Evolutionary conservation across 768 basidiomycete genomes (phyloP).

Genomic region (Trametes elegans): DNA sequence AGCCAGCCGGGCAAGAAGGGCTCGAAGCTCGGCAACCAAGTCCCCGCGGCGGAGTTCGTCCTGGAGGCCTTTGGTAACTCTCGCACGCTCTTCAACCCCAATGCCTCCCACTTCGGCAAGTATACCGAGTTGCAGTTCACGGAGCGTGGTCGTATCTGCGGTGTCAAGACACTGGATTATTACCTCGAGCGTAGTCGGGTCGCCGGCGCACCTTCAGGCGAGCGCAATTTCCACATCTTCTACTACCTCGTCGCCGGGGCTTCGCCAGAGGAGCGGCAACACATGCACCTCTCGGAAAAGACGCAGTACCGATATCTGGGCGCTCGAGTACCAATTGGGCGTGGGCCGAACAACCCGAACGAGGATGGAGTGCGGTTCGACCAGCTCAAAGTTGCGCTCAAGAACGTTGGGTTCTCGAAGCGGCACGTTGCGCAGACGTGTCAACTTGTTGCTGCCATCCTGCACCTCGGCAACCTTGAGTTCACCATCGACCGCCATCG

Average conservation of each 20-base stretch:
- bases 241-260: slow-evolving; percentile 96
- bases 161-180: slow-evolving; percentile 95
- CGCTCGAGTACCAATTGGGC: slow-evolving; percentile 32
- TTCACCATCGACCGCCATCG: slow-evolving; percentile 80
- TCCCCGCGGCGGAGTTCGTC: slow-evolving; percentile 93
- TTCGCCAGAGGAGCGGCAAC: slow-evolving; percentile 81
- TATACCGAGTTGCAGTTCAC: slow-evolving; percentile 98
- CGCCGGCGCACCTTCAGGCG: slow-evolving; percentile 82
- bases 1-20: slow-evolving; percentile 92
- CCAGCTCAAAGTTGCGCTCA: slow-evolving; percentile 92
- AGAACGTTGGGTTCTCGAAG: slow-evolving; percentile 91
- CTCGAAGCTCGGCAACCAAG: slow-evolving; percentile 78
- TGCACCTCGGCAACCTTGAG: slow-evolving; percentile 95
- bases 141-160: slow-evolving; percentile 83
- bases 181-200: slow-evolving; percentile 92
- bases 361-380: slow-evolving; percentile 90
- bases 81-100: slow-evolving; percentile 87
- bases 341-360: slow-evolving; percentile 47
- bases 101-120: slow-evolving; percentile 95
- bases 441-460: slow-evolving; percentile 91
- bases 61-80: slow-evolving; percentile 94
- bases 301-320: slow-evolving; percentile 86
- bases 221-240: slow-evolving; percentile 97
- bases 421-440: slow-evolving; percentile 94
- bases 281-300: slow-evolving; percentile 81